These are phyloP conservation scores for Millerozyma acaciae DNA, from an alignment of 805 yeast species.

Conservation along the genomic window DNA sequence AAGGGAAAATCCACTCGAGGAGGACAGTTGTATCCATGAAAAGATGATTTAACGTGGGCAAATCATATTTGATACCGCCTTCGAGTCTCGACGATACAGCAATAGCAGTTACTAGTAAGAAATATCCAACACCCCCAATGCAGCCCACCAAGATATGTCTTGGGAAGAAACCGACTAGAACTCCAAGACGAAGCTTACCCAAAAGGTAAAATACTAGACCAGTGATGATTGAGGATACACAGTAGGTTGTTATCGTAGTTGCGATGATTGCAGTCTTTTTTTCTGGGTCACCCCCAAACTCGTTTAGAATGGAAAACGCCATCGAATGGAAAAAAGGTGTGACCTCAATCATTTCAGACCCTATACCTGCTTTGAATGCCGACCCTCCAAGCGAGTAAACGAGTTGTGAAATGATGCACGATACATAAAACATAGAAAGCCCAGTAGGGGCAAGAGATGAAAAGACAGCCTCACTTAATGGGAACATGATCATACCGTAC, in stretches of 20 bases:
- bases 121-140: slow-evolving; percentile 97
- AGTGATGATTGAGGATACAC: slow-evolving; percentile 78
- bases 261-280: slow-evolving; percentile 57
- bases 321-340: slow-evolving; percentile 96
- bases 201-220: slow-evolving; percentile 74
- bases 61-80: slow-evolving; percentile 64
- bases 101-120: slow-evolving; percentile 81
- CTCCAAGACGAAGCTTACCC: slow-evolving; percentile 79
- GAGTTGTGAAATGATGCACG: slow-evolving; percentile 85
- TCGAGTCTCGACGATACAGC: slow-evolving; percentile 85
- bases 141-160: slow-evolving; percentile 95
- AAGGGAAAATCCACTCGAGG: slow-evolving; percentile 66
- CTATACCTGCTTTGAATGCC: slow-evolving; percentile 84
- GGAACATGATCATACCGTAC: slow-evolving; percentile 97
- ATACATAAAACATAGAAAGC: slow-evolving; percentile 87
- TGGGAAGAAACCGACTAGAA: slow-evolving; percentile 91
- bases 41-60: slow-evolving; percentile 49
- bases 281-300: slow-evolving; percentile 48
- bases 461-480: slow-evolving; percentile 77
- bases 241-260: slow-evolving; percentile 84
- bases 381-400: slow-evolving; percentile 90
- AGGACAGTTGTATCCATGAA: slow-evolving; percentile 36
- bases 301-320: slow-evolving; percentile 68
- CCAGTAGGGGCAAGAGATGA: slow-evolving; percentile 83
- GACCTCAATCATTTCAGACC: slow-evolving; percentile 98